A percentile compares a stretch with the other conserved stretches of the same genome.
Evolutionary conservation across 352 stramenopile species (phyloP).

Genomic region (Globisporangium abappressorium): DNA sequence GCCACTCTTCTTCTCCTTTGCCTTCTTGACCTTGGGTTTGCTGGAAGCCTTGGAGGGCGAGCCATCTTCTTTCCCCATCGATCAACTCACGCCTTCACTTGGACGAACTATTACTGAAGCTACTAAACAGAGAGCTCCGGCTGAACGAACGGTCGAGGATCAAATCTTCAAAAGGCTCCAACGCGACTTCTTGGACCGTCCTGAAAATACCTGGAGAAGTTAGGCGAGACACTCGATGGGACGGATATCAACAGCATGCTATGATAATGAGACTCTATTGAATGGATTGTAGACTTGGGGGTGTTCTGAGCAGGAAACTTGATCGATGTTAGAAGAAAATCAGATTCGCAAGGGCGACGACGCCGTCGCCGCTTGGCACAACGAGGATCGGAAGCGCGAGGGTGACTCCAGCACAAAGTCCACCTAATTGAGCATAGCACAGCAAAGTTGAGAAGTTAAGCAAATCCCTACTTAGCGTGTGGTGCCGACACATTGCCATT

Average conservation of each 20-base stretch:
- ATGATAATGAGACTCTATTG: slow-evolving; percentile 2
- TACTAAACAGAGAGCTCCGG: background rate
- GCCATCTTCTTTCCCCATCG: slow-evolving; percentile 6
- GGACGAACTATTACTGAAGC: background rate
- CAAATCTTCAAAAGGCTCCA: background rate
- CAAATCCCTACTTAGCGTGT: background rate
- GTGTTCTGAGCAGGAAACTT: background rate
- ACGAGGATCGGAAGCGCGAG: slow-evolving; percentile 51
- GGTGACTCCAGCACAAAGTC: slow-evolving; percentile 64
- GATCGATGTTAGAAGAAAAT: background rate
- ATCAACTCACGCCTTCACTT: background rate
- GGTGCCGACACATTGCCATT: background rate
- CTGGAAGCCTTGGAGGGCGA: background rate
- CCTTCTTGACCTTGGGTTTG: slow-evolving; percentile 5
- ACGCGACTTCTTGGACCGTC: background rate
- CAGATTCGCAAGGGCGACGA: slow-evolving; percentile 9
- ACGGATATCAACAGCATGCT: too few species aligned
- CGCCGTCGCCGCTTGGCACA: slow-evolving; percentile 51
- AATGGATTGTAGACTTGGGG: background rate
- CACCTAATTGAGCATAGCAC: slow-evolving; percentile 32
- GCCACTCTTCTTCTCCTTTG: background rate
- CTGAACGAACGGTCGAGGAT: background rate
- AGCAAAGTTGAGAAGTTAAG: background rate
- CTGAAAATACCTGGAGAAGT: background rate
- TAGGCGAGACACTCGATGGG: too few species aligned